Evolutionary conservation across 495 filamentous ascomycete species (phyloP).

Genomic region (Filosporella fistucella): DNA sequence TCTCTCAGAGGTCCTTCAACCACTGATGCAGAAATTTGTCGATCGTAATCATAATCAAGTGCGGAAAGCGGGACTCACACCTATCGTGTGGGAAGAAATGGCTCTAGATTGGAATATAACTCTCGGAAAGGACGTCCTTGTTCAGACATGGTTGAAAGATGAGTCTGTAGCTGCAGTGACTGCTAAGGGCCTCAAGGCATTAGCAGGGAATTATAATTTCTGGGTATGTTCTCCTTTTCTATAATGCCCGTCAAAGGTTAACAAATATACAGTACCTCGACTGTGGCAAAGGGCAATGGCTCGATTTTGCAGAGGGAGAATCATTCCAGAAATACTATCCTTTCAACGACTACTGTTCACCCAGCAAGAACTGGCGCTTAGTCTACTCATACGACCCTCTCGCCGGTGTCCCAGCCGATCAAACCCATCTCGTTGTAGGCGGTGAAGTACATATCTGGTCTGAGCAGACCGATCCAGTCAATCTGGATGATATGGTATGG

Average conservation of each 20-base stretch:
- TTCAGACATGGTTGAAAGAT: slow-evolving; percentile 69
- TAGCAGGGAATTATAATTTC: slow-evolving; percentile 70
- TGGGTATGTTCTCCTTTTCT: slow-evolving; percentile 45
- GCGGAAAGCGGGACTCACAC: slow-evolving; percentile 51
- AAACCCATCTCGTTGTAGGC: slow-evolving; percentile 62
- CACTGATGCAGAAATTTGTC: slow-evolving; percentile 68
- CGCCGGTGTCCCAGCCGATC: slow-evolving; percentile 47
- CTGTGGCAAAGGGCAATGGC: slow-evolving; percentile 74
- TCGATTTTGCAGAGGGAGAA: slow-evolving; percentile 53
- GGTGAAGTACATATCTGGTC: slow-evolving; percentile 76
- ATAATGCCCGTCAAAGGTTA: not conserved
- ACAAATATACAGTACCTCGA: slow-evolving; percentile 61
- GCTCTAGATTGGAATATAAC: slow-evolving; percentile 69
- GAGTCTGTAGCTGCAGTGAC: slow-evolving; percentile 49
- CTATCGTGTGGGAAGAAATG: slow-evolving; percentile 82
- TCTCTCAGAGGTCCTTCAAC: slow-evolving; percentile 52
- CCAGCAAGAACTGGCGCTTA: slow-evolving; percentile 70
- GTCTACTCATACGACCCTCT: slow-evolving; percentile 74
- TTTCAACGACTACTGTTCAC: slow-evolving; percentile 72
- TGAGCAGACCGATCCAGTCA: slow-evolving; percentile 69
- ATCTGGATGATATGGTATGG: slow-evolving; percentile 69
- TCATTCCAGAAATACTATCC: slow-evolving; percentile 49
- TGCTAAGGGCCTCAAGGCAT: slow-evolving; percentile 56
- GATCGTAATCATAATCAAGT: slow-evolving; percentile 59
- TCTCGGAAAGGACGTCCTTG: slow-evolving; percentile 56